Conservation (phyloP, 2,329 filamentous ascomycete species). For the Exophiala xenobiotica region DNA sequence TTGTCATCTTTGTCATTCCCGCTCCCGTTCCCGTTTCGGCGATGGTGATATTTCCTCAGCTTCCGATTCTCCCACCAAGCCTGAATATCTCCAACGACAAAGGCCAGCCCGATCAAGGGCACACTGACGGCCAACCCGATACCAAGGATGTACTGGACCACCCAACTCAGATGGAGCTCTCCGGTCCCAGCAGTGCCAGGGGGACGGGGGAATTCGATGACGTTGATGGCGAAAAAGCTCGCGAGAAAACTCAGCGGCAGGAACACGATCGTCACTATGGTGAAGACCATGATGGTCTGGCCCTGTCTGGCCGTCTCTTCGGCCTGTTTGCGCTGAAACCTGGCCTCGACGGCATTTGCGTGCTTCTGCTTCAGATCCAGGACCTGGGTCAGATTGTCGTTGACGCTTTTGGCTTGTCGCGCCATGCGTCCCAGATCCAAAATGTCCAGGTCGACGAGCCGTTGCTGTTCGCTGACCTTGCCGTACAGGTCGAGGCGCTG, state of each 20-base stretch:
- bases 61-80: conserved; percentile 6
- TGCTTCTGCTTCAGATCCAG: conserved; percentile 70
- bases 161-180: conserved; percentile 49
- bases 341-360: conserved; percentile 63
- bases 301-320: conserved; percentile 59
- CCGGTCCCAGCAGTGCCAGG: conserved; percentile 32
- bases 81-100: conserved; percentile 16
- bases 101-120: conserved; percentile 37
- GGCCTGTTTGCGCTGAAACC: conserved; percentile 54
- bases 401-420: conserved; percentile 60
- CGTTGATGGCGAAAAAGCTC: conserved; percentile 56
- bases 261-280: conserved; percentile 60
- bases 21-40: too few species aligned
- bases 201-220: conserved; percentile 48
- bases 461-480: conserved; percentile 49
- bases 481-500: conserved; percentile 8
- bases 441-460: conserved; percentile 57
- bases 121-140: conserved; percentile 56
- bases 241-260: conserved; percentile 57
- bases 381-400: conserved; percentile 60
- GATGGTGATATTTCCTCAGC: neutral
- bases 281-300: conserved; percentile 60
- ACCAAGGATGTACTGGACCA: conserved; percentile 57
- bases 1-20: too few species aligned
- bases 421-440: conserved; percentile 65